Base-by-base conservation (phyloP, 768 basidiomycete genomes). In the Naganishia antarctica region DNA sequence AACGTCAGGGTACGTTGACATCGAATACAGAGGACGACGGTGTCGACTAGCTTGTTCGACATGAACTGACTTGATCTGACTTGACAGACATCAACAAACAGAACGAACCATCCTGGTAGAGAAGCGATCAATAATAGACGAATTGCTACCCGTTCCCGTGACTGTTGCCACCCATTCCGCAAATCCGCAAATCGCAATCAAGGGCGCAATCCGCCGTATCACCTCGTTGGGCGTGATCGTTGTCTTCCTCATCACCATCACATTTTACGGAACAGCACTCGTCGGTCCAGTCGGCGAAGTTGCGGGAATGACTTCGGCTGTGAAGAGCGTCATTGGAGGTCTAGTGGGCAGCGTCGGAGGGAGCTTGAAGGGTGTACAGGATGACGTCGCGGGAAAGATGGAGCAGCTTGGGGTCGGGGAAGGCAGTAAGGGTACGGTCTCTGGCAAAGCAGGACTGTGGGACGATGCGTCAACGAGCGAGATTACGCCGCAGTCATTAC, bases 241-340 rank as follows among this genome's bases (percentile, higher is more conserved):
- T 23, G 68, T 70, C 21, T 73, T 73, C 37, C 37, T 73, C 4
- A 46, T 73, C 13, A 51, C 57, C n/a, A 68, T 73, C 16, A 49
- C 60, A 23, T 50, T 62, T 23, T 49, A 62, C 46, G 61, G 61
- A 34, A 62, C 46, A 26, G 47, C 48, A 16, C 34, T 62, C 16
- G 31, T 49, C 11, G 60, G 43, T 18, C 12, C 25, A 11, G 25
- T 48, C 47, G 46, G 50, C 32, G 47, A 26, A 37, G 23, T 34
- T 23, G 11, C 6, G 4, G 46, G 40, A 21, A 50, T 11, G 34
- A 16, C 21, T 46, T n/a, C n/a, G n/a, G 11, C 25, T 53, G 48
- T 51, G 34, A 44, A 57, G 18, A 66, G 34, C 16, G 47, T 25
- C 32, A 43, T 50, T 4, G 44, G 47, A 29, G 62, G 29, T 15